phyloP scores from a whole-genome alignment of 805 yeast species.

The Pichia phayaonensis region DNA sequence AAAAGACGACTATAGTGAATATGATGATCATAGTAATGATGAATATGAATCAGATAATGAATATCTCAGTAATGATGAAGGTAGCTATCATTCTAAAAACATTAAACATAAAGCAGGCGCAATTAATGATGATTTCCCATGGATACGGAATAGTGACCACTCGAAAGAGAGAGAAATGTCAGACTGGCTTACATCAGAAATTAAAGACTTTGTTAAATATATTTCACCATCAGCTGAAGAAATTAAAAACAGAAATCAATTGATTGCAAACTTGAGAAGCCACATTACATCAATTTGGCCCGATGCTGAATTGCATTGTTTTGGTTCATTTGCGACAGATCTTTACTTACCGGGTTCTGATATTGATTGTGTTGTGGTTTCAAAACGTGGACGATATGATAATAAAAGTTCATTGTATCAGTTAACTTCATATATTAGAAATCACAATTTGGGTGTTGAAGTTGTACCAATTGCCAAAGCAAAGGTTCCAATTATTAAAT shows the following conservation, averaged over 20 bases:
- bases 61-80: conserved; percentile 39
- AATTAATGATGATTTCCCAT: conserved; percentile 45
- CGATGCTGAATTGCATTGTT: conserved; percentile 71
- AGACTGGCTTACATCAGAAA: conserved; percentile 82
- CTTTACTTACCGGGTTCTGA: conserved; percentile 91
- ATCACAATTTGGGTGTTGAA: conserved; percentile 52
- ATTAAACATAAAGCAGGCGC: conserved; percentile 20
- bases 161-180: conserved; percentile 69
- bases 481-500: conserved; percentile 89
- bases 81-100: conserved; percentile 22
- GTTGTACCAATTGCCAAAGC: conserved; percentile 86
- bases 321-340: conserved; percentile 94
- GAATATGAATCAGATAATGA: conserved; percentile 24
- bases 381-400: conserved; percentile 51
- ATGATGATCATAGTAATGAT: conserved; percentile 25
- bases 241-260: conserved; percentile 54
- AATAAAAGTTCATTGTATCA: conserved; percentile 61
- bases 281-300: conserved; percentile 60
- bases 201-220: conserved; percentile 75
- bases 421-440: conserved; percentile 61
- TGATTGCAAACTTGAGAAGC: conserved; percentile 51
- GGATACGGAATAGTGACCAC: conserved; percentile 76
- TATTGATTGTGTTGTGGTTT: conserved; percentile 83
- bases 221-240: conserved; percentile 79
- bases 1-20: conserved; percentile 28